Evolutionary conservation across 2,329 filamentous ascomycete genomes (phyloP), one percentile per base, ranked within the genome.

Genomic region (Phoma herbarum): DNA sequence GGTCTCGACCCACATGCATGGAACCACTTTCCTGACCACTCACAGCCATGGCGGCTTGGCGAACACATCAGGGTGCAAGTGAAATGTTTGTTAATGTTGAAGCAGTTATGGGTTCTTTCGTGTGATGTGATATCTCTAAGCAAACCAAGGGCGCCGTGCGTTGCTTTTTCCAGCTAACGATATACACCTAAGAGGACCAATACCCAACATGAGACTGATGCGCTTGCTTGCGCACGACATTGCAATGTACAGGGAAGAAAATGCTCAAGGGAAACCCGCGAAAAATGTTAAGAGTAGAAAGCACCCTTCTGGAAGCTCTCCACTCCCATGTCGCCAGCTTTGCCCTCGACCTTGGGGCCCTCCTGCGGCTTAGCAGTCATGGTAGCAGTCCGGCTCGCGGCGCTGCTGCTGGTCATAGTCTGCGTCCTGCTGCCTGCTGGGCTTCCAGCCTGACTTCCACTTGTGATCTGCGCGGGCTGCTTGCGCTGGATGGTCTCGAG

Each of bases 291-390:
- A 52, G 86, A 88, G 76, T 89, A 87, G 71, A 90, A 90, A 18
- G 85, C 85, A 52, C 86, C 87, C 78, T 89, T 89, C 75, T 90
- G 88, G 75, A 91, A 90, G 70, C 86, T 89, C 75, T 91, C 88
- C 6, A 88, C 83, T 16, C 82, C 82, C 62, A 90, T 86, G 72
- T 90, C 88, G 2, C 85, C 85, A 50, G 84, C 82, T 73, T 88
- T 89, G 29, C 85, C 83, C 54, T 82, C 81, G 0, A 87, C 71
- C 62, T 80, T 78, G 2, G 85, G 84, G 51, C 77, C 76, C 53
- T 78, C 78, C 22, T 75, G 72, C 35, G 72, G 81, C 69, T 82
- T 81, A 42, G 78, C 76, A 9, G 76, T 77, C 80, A 83, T 77
- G n/a, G 78, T 80, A 31, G 78, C 77, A 26, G 78, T 75, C 50